Conservation (phyloP, 176 grass and related monocot genomes). For the Puccinellia tenuiflora region DNA sequence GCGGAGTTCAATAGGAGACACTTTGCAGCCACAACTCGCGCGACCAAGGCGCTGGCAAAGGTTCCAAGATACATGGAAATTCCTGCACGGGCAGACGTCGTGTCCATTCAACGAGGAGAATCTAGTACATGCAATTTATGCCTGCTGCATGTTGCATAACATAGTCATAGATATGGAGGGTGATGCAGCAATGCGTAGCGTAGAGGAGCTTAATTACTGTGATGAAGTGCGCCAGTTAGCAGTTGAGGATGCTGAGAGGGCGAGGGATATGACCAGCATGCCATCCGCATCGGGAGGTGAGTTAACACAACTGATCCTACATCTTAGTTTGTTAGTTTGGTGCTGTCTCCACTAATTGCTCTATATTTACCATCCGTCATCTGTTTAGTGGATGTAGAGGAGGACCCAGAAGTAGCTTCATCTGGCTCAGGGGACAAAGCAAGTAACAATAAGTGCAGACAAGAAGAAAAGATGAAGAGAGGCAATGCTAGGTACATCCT, state of each 20-base stretch:
- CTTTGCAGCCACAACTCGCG: not conserved
- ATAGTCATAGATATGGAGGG: not conserved
- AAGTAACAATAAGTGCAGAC: not conserved
- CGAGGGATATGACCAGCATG: not conserved
- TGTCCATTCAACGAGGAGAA: accelerated
- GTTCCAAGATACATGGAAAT: not conserved
- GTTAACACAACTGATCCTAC: not conserved
- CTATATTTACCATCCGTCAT: not conserved
- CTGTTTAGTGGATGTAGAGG: not conserved
- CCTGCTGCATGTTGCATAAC: not conserved
- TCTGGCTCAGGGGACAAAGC: not conserved
- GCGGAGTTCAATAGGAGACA: not conserved
- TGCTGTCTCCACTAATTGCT: not conserved
- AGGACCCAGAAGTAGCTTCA: not conserved
- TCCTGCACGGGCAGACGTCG: not conserved
- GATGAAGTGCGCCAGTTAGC: not conserved
- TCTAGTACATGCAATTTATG: accelerated
- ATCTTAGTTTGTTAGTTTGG: not conserved
- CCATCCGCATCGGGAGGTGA: not conserved
- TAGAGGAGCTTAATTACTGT: not conserved
- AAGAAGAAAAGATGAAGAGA: not conserved
- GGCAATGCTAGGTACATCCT: too few species aligned
- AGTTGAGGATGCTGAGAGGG: not conserved
- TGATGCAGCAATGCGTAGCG: not conserved
- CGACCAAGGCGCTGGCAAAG: not conserved